phyloP scores from a whole-genome alignment of 1,139 yeast species.

The Kazachstania sp. region DNA sequence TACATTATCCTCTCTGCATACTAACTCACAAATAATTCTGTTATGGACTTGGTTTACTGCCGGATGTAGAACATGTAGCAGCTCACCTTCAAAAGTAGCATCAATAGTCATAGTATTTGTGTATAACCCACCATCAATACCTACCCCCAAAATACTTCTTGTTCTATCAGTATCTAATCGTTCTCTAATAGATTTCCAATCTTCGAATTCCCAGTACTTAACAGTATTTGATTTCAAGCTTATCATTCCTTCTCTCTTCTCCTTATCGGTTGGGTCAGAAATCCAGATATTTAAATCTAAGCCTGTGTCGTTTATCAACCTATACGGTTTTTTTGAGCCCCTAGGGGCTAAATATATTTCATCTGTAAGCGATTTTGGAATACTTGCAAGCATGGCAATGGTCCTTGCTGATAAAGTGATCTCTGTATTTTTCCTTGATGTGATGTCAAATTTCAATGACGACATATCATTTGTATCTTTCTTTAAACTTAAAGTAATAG shows the following conservation, averaged over 20 bases:
- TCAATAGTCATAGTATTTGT: slow-evolving; percentile 51
- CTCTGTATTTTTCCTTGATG: slow-evolving; percentile 70
- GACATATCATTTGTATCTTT: slow-evolving; percentile 36
- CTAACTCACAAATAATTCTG: slow-evolving; percentile 64
- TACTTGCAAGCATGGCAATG: slow-evolving; percentile 66
- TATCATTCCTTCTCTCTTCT: slow-evolving; percentile 26
- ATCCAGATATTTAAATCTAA: slow-evolving; percentile 71
- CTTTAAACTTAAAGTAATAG: slow-evolving; percentile 64
- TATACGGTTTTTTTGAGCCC: slow-evolving; percentile 77
- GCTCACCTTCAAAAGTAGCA: slow-evolving; percentile 73
- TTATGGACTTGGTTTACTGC: slow-evolving; percentile 56
- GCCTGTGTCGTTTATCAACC: slow-evolving; percentile 79
- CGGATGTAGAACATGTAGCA: slow-evolving; percentile 60
- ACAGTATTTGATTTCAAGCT: slow-evolving; percentile 43
- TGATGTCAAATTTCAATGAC: slow-evolving; percentile 51
- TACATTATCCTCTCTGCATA: slow-evolving; percentile 64
- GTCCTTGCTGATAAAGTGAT: slow-evolving; percentile 76
- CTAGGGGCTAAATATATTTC: slow-evolving; percentile 49
- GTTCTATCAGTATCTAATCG: slow-evolving; percentile 59
- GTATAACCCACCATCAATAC: slow-evolving; percentile 47
- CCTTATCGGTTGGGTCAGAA: slow-evolving; percentile 34
- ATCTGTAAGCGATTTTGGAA: slow-evolving; percentile 49
- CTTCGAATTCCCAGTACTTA: slow-evolving; percentile 88
- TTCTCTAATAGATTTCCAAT: slow-evolving; percentile 83
- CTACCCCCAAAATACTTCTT: slow-evolving; percentile 51